Conservation (phyloP, 352 stramenopile species). For the Plasmopara muralis region DNA sequence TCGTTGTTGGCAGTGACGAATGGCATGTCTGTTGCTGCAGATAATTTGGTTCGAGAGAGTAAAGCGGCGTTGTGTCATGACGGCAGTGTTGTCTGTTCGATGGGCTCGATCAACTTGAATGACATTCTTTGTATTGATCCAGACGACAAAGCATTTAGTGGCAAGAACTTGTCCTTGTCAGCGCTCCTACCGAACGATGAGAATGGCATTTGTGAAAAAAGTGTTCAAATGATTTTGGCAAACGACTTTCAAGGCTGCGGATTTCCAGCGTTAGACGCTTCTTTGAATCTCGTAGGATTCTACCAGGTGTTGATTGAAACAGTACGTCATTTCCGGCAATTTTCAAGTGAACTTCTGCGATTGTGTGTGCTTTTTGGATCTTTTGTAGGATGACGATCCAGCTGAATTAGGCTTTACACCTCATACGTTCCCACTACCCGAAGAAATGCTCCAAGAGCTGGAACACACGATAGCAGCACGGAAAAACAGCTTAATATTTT, state of each 20-base stretch:
- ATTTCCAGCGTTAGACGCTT: conserved; percentile 47
- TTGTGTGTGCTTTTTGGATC: neutral
- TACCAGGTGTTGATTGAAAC: conserved; percentile 39
- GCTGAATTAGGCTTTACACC: conserved; percentile 47
- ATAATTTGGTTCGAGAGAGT: conserved; percentile 50
- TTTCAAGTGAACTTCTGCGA: neutral
- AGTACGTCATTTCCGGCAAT: conserved; percentile 8
- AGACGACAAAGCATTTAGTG: neutral
- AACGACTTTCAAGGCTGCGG: conserved; percentile 57
- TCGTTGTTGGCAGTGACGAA: conserved; percentile 49
- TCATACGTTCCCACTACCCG: conserved; percentile 49
- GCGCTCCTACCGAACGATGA: conserved; percentile 31
- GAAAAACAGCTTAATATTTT: conserved; percentile 20
- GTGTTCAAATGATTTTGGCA: conserved; percentile 32
- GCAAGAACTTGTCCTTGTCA: conserved; percentile 18
- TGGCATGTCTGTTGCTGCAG: conserved; percentile 35
- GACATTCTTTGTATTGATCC: conserved; percentile 15
- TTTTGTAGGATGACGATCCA: conserved; percentile 14
- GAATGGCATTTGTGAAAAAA: conserved; percentile 13
- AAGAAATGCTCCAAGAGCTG: conserved; percentile 58
- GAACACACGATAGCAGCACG: conserved; percentile 28
- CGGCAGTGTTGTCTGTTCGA: conserved; percentile 44
- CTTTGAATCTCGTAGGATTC: conserved; percentile 43
- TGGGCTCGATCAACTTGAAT: conserved; percentile 45
- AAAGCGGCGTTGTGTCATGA: conserved; percentile 51